Evolutionary conservation across 2,329 filamentous ascomycete species (phyloP).

Genomic region (Dothideomycetes sp.): DNA sequence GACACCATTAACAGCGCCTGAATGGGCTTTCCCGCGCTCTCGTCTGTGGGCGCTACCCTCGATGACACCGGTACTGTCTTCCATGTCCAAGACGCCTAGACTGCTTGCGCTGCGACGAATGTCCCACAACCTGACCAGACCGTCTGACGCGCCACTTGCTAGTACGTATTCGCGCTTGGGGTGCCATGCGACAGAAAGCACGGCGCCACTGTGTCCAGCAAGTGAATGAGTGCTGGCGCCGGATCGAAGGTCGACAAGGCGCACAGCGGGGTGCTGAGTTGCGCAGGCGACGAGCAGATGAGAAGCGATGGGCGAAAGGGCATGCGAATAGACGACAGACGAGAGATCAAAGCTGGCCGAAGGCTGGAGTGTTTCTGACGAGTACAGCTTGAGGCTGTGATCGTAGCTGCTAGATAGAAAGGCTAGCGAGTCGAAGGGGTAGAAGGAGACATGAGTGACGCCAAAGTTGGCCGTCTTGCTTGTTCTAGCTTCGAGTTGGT

Average conservation of each 20-base stretch:
- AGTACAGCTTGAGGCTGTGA: conserved; percentile 66
- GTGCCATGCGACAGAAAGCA: conserved; percentile 66
- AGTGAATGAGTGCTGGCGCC: conserved; percentile 54
- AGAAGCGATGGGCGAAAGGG: conserved; percentile 61
- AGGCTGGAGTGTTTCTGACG: conserved; percentile 50
- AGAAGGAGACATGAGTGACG: conserved; percentile 68
- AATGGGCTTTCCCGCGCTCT: conserved; percentile 52
- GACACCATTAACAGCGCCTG: conserved; percentile 73
- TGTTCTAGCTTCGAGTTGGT: no score
- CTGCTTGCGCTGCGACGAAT: conserved; percentile 68
- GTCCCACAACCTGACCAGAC: conserved; percentile 78
- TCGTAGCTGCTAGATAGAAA: conserved; percentile 74
- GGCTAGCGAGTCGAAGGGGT: conserved; percentile 65
- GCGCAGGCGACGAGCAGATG: conserved; percentile 79
- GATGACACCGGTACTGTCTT: conserved; percentile 55
- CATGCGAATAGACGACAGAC: conserved; percentile 65
- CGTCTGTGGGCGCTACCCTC: conserved; percentile 32
- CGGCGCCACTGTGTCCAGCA: conserved; percentile 41
- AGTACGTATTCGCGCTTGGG: conserved; percentile 70
- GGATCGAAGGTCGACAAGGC: conserved; percentile 77
- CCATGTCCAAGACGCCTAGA: conserved; percentile 70
- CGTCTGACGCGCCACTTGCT: conserved; percentile 76
- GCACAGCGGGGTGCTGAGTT: conserved; percentile 74
- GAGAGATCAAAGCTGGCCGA: conserved; percentile 61
- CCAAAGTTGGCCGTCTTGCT: conserved; percentile 53